Conservation (phyloP, 768 basidiomycete species). For the Agaricus blazei region DNA sequence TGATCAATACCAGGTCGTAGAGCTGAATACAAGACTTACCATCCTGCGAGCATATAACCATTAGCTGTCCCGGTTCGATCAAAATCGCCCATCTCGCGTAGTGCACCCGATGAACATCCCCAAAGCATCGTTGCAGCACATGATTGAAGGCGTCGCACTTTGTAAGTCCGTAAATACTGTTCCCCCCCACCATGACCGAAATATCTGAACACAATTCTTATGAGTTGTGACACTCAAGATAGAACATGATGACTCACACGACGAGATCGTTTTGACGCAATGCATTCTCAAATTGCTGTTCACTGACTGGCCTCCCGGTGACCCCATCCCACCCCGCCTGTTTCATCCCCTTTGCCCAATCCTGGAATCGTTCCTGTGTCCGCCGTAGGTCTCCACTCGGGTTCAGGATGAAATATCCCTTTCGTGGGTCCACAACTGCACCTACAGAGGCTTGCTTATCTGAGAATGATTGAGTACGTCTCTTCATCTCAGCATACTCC, state of each 20-base stretch:
- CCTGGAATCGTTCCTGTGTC: constrained; percentile 77
- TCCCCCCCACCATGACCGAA: constrained; percentile 97
- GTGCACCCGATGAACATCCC: constrained; percentile 93
- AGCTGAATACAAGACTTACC: constrained; percentile 50
- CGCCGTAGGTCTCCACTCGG: constrained; percentile 85
- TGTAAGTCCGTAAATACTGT: constrained; percentile 87
- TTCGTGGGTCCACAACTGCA: constrained; percentile 56
- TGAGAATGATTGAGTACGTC: constrained; percentile 13
- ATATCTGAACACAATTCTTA: constrained; percentile 49
- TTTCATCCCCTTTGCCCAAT: constrained; percentile 74
- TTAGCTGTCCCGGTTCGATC: constrained; percentile 90
- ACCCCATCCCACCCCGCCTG: constrained; percentile 80
- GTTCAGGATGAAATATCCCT: constrained; percentile 83
- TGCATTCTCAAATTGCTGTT: constrained; percentile 77
- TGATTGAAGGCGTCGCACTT: constrained; percentile 71
- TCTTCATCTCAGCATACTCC: constrained; percentile 47
- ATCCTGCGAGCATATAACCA: constrained; percentile 96
- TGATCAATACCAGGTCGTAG: background rate
- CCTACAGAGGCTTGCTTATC: constrained; percentile 31
- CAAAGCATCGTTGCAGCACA: constrained; percentile 97
- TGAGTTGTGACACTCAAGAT: background rate
- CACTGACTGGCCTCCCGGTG: constrained; percentile 68
- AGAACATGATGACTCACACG: constrained; percentile 56
- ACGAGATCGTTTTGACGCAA: constrained; percentile 75
- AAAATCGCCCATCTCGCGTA: constrained; percentile 91